Conservation (phyloP, 2,329 filamentous ascomycete genomes). For the Elsinoe arachidis region DNA sequence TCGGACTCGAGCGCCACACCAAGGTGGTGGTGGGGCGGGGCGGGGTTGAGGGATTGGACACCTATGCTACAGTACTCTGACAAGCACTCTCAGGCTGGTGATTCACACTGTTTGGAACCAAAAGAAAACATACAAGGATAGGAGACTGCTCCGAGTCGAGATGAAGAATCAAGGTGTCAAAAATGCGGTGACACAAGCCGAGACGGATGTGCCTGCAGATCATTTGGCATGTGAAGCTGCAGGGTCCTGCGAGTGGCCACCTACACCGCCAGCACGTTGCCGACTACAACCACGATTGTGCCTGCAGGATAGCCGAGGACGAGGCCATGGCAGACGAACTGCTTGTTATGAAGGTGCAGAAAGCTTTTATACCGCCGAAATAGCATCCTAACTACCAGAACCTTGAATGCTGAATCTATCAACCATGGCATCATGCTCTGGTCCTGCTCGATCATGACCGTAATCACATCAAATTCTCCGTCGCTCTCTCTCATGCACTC, state of each 20-base stretch:
- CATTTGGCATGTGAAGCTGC: conserved; percentile 4
- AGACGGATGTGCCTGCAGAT: conserved; percentile 10
- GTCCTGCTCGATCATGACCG: not conserved
- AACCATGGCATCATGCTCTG: conserved; percentile 2
- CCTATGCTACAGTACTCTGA: not conserved
- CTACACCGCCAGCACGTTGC: not conserved
- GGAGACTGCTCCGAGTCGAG: not conserved
- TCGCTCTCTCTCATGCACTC: not conserved
- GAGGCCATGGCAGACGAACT: not conserved
- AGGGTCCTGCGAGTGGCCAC: not conserved
- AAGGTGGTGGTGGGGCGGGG: not conserved
- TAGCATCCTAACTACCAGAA: conserved; percentile 1
- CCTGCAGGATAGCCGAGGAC: not conserved
- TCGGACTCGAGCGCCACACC: not conserved
- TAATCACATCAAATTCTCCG: not conserved
- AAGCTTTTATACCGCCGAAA: conserved; percentile 9
- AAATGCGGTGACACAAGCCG: conserved; percentile 9
- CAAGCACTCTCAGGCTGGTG: not conserved
- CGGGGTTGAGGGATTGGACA: not conserved
- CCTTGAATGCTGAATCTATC: conserved; percentile 12
- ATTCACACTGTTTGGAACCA: too few relatives aligned
- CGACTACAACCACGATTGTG: not conserved
- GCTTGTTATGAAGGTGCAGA: conserved; percentile 5
- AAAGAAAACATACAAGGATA: too few relatives aligned
- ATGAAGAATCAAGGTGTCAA: not conserved